Evolutionary conservation across 495 filamentous ascomycete genomes (phyloP), one percentile per base, ranked within the genome.

Genomic region (Thozetella sp.): DNA sequence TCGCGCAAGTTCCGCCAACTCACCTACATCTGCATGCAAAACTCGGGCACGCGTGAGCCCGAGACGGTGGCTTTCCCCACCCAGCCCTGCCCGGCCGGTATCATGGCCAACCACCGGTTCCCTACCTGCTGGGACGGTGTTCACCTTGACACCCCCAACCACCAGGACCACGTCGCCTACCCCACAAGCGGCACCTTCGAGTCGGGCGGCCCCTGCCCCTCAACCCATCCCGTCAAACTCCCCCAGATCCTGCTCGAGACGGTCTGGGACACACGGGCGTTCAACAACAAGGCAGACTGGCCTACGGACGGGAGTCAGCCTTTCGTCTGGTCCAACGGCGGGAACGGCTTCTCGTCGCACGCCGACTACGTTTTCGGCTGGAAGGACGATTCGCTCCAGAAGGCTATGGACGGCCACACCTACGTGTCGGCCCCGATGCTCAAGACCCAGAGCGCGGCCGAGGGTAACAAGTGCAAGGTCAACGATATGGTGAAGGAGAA

Each of bases 51-150:
- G 9, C 43, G 43, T 20, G 43, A 9, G 9, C 43, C 43, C 30
- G 76, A 79, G 58, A 77, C 74, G 2, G 60, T 71, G 40, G 68
- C 67, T 2, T 69, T 79, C 54, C 76, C 76, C 12, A 67, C 58
- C 54, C 53, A 62, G 30, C 19, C 65, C 17, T 77, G 76, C 61
- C 67, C 64, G 19, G 76, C 74, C 27, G 76, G 76, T 22, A 77
- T 76, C 63, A 72, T 74, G 4, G 66, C 75, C 12, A 70, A 72
- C 17, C 71, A 76, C 34, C 73, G 73, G 26, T 79, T 76, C 63
- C 76, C 76, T 15, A 72, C 71, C 54, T 70, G 74, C 59, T 82
- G 78, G 79, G 79, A 83, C 65, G 80, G 80, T 22, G 66, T 71
- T 61, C 80, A 79, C 64, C 61, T 80, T 3, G 79, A 80, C 61